phyloP scores from a whole-genome alignment of 805 yeast genomes.

The Saturnispora sekii region DNA sequence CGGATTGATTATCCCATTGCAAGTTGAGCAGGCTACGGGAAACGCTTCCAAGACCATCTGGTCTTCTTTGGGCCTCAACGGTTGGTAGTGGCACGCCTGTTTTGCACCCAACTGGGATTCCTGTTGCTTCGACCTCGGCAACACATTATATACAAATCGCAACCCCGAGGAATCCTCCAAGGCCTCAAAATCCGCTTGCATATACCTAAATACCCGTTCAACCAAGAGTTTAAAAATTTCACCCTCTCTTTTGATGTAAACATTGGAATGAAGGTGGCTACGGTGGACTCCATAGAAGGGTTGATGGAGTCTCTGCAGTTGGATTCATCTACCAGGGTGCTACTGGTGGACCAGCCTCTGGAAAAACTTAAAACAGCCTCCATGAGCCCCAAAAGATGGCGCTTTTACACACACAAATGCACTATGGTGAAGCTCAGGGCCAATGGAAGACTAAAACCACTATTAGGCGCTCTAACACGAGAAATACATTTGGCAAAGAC shows the following conservation, averaged over 20 bases:
- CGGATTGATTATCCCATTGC: conserved; percentile 48
- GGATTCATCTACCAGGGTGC: too few relatives aligned
- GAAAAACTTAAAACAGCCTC: neutral
- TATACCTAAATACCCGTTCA: neutral
- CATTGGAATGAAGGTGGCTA: neutral
- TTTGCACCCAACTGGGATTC: conserved; percentile 46
- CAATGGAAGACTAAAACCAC: too few relatives aligned
- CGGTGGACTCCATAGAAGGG: neutral
- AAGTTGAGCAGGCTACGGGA: conserved; percentile 42
- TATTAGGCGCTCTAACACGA: neutral
- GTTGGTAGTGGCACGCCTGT: conserved; percentile 49
- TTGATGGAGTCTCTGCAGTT: neutral
- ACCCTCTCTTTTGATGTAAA: neutral
- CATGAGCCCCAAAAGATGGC: conserved; percentile 3
- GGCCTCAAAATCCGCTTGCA: conserved; percentile 31
- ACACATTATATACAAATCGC: conserved; percentile 62
- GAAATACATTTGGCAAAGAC: neutral
- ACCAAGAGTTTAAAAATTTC: too few relatives aligned
- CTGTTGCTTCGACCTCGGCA: conserved; percentile 47
- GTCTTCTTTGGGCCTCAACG: conserved; percentile 38
- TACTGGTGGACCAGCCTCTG: neutral
- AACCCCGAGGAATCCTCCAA: conserved; percentile 67
- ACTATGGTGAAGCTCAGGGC: too few relatives aligned
- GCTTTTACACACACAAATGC: neutral
- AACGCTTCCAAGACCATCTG: conserved; percentile 30